These are phyloP conservation scores for Aspergillus steynii DNA, from an alignment of 495 filamentous ascomycete species.

Conservation along the genomic window DNA sequence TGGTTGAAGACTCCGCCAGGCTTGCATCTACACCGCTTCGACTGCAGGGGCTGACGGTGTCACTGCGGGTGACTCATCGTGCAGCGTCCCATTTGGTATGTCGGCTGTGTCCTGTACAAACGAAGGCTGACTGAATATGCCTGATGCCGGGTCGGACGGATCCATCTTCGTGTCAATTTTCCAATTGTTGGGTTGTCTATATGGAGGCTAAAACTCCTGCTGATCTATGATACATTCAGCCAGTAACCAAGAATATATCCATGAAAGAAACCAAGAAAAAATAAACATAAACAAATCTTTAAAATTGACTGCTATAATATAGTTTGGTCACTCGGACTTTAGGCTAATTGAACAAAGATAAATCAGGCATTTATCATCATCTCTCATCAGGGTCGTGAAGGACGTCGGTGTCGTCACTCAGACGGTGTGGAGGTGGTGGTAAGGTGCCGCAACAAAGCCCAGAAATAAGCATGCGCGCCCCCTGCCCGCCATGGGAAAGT, in stretches of 20 bases:
- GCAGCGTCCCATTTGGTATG: background rate
- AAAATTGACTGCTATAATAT: slow-evolving; percentile 41
- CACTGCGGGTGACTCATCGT: background rate
- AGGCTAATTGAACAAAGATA: slow-evolving; percentile 41
- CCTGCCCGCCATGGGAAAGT: slow-evolving; percentile 2
- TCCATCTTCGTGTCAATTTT: too few species aligned
- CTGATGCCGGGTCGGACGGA: too few species aligned
- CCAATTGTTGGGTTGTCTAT: background rate
- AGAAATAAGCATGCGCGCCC: slow-evolving; percentile 11
- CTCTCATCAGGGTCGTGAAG: slow-evolving; percentile 55
- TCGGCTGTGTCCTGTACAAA: too few species aligned
- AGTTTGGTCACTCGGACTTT: slow-evolving; percentile 33
- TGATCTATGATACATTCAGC: background rate
- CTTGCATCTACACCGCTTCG: background rate
- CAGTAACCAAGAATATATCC: background rate
- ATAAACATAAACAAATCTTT: slow-evolving; percentile 16
- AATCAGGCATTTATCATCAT: slow-evolving; percentile 53
- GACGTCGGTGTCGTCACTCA: slow-evolving; percentile 34
- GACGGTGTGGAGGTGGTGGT: slow-evolving; percentile 51
- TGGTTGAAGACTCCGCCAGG: too few species aligned
- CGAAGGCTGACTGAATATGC: too few species aligned
- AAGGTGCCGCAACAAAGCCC: slow-evolving; percentile 33
- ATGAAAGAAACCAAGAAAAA: slow-evolving; percentile 1
- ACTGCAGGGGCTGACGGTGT: background rate
- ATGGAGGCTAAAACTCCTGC: background rate